Conservation (phyloP, 768 basidiomycete species). For the Inosperma sp. region DNA sequence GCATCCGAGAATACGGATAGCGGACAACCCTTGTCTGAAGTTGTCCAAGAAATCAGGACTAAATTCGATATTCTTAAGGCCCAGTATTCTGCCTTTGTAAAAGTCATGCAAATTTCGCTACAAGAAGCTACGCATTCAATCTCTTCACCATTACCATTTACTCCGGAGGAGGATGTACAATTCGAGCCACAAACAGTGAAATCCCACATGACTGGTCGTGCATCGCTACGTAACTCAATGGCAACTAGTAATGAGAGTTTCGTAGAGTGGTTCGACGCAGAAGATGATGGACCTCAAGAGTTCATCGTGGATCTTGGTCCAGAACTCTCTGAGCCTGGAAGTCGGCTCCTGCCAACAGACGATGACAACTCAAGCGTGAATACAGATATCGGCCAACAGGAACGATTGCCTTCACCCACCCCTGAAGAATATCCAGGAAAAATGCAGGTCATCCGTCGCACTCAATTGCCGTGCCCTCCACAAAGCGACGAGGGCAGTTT, state of each 20-base stretch:
- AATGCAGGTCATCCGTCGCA: constrained; percentile 43
- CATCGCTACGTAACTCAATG: constrained; percentile 42
- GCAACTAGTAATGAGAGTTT: constrained; percentile 49
- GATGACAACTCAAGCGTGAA: constrained; percentile 49
- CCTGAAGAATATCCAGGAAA: constrained; percentile 12
- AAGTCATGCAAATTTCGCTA: constrained; percentile 35
- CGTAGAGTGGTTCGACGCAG: constrained; percentile 76
- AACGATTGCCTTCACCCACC: constrained; percentile 4
- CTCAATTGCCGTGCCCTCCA: constrained; percentile 53
- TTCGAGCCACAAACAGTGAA: constrained; percentile 1
- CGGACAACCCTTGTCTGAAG: constrained; percentile 13
- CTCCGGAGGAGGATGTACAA: constrained; percentile 46
- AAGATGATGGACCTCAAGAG: constrained; percentile 67
- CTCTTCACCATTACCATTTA: constrained; percentile 38
- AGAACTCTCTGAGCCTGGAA: constrained; percentile 38
- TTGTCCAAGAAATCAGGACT: constrained; percentile 41
- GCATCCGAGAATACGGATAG: constrained; percentile 11
- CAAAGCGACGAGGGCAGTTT: constrained; percentile 77
- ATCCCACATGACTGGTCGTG: constrained; percentile 27
- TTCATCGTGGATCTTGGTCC: constrained; percentile 50
- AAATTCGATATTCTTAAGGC: constrained; percentile 52
- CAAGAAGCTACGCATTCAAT: constrained; percentile 26
- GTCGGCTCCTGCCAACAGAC: constrained; percentile 37
- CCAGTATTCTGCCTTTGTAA: constrained; percentile 51
- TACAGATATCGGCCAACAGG: constrained; percentile 45